phyloP scores from a whole-genome alignment of 1,284 basidiomycete genomes.

The Meripilus lineatus region DNA sequence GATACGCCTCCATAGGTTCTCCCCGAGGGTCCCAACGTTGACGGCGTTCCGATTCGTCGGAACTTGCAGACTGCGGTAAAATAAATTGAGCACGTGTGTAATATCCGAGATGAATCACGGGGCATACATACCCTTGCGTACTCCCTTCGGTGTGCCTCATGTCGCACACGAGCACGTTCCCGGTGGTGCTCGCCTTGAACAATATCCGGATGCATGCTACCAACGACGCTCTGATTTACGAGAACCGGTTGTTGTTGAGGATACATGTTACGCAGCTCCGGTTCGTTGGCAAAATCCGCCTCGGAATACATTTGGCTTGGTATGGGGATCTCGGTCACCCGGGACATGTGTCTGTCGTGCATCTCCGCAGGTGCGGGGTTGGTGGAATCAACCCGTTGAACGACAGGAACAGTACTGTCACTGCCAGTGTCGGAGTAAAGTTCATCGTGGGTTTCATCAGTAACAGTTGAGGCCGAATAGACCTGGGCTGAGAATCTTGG shows the following conservation, averaged over 20 bases:
- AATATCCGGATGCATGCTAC: constrained; percentile 11
- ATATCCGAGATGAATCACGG: too few relatives aligned
- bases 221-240: constrained; percentile 13
- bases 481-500: not conserved
- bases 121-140: too few relatives aligned
- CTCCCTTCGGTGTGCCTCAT: too few relatives aligned
- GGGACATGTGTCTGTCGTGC: constrained; percentile 19
- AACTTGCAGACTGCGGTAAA: constrained; percentile 4
- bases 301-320: constrained; percentile 14
- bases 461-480: too few relatives aligned
- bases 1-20: constrained; percentile 20
- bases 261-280: constrained; percentile 10
- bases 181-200: not conserved
- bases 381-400: constrained; percentile 26
- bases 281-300: constrained; percentile 15
- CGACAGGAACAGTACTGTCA: constrained; percentile 22
- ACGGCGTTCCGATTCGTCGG: constrained; percentile 15
- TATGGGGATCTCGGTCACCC: constrained; percentile 22
- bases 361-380: too few relatives aligned
- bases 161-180: too few relatives aligned
- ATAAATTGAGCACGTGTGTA: constrained; percentile 5
- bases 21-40: constrained; percentile 17
- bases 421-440: not conserved
- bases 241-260: constrained; percentile 13
- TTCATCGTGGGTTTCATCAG: constrained; percentile 20